phyloP scores from a whole-genome alignment of 345 rosid genomes.

The Rubroshorea leprosula region DNA sequence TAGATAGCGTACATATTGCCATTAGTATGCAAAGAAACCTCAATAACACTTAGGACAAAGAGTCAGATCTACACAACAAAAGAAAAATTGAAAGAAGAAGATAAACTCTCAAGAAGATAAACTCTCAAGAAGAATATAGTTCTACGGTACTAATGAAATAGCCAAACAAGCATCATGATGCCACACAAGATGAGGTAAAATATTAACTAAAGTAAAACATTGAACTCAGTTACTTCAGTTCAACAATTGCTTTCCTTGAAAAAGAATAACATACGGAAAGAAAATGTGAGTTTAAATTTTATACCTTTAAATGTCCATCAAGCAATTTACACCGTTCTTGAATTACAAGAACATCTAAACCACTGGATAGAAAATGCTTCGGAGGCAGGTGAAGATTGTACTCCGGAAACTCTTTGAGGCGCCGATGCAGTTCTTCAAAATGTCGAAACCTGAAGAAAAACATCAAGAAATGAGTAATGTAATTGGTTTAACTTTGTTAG shows the following conservation, averaged over 20 bases:
- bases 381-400: constrained; percentile 95
- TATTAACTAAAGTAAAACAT: no score
- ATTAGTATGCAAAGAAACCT: no score
- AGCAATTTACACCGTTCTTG: constrained; percentile 88
- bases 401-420: constrained; percentile 82
- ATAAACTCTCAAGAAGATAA: no score
- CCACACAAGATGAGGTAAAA: no score
- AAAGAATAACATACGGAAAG: constrained; percentile 13
- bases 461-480: constrained; percentile 13
- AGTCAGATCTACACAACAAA: no score
- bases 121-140: not conserved
- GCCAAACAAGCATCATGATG: not conserved
- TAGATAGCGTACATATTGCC: not conserved
- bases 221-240: not conserved
- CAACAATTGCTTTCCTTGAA: not conserved
- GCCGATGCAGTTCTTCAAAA: constrained; percentile 98
- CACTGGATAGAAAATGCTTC: constrained; percentile 92
- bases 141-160: not conserved
- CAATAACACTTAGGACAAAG: no score
- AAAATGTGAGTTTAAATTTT: constrained; percentile 19
- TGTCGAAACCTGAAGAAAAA: constrained; percentile 70
- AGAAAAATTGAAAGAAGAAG: no score
- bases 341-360: constrained; percentile 74
- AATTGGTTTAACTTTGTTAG: constrained; percentile 3
- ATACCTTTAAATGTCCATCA: constrained; percentile 82